A percentile compares a stretch with the other conserved stretches of the same genome.
Conservation (phyloP, 106 monocot genomes). For the Acorus gramineus region DNA sequence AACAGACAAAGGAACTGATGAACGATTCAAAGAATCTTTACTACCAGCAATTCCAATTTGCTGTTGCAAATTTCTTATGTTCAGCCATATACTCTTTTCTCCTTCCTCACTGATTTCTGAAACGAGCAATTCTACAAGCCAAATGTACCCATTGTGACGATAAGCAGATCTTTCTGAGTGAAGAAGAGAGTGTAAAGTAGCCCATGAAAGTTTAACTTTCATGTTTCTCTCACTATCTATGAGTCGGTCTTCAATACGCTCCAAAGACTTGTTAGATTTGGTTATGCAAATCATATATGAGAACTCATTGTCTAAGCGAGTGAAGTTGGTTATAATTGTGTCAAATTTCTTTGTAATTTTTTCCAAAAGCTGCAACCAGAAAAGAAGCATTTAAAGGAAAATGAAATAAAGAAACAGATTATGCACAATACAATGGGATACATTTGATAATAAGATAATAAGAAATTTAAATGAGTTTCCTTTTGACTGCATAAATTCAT, state of each 20-base stretch:
- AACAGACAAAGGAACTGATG: conserved; percentile 54
- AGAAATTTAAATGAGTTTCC: no score
- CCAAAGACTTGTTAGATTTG: conserved; percentile 45
- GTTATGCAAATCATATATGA: conserved; percentile 56
- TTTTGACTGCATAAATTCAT: no score
- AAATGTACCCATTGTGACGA: conserved; percentile 90
- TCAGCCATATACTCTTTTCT: conserved; percentile 43
- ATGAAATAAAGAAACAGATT: not conserved
- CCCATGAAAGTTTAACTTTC: conserved; percentile 64
- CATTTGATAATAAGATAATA: not conserved
- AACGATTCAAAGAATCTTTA: conserved; percentile 41
- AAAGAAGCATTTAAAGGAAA: not conserved
- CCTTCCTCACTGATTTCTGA: conserved; percentile 54
- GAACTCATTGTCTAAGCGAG: conserved; percentile 67
- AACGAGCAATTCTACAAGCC: conserved; percentile 82
- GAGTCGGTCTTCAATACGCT: conserved; percentile 39
- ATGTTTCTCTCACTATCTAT: conserved; percentile 26
- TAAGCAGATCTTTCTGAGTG: conserved; percentile 65
- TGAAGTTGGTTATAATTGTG: conserved; percentile 44
- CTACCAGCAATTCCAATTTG: conserved; percentile 58
- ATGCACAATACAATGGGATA: not conserved
- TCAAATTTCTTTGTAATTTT: conserved; percentile 66
- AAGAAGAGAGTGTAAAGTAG: conserved; percentile 83
- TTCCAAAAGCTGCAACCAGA: conserved; percentile 55
- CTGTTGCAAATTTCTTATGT: conserved; percentile 55